These are phyloP conservation scores for Entomortierella parvispora DNA, from an alignment of 192 early-diverging fungal genomes.

Conservation along the genomic window DNA sequence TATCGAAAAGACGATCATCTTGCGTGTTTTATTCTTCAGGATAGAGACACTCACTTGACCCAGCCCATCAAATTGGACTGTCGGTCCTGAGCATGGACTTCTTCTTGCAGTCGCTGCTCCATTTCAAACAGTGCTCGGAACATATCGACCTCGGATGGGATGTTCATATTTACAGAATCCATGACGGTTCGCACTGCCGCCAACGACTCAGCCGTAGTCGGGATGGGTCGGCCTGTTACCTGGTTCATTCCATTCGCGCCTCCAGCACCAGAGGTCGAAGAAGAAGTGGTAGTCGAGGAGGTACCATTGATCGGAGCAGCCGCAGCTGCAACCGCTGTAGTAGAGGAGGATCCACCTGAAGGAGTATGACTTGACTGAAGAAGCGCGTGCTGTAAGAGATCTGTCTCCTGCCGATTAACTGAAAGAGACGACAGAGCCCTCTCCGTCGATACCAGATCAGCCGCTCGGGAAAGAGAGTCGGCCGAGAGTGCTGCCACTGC, in stretches of 20 bases:
- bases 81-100: slow-evolving; percentile 5
- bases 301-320: not conserved
- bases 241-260: too few relatives aligned
- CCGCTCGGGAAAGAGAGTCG: too few relatives aligned
- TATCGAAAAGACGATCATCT: too few relatives aligned
- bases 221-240: not conserved
- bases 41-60: slow-evolving; percentile 16
- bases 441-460: too few relatives aligned
- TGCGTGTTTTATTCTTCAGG: too few relatives aligned
- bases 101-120: slow-evolving; percentile 16
- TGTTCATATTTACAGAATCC: slow-evolving; percentile 11
- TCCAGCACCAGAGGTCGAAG: too few relatives aligned
- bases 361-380: too few relatives aligned
- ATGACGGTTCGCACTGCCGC: slow-evolving; percentile 21
- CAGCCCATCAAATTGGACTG: not conserved
- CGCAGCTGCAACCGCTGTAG: not conserved
- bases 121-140: slow-evolving; percentile 25
- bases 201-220: slow-evolving; percentile 3
- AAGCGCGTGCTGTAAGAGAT: too few relatives aligned
- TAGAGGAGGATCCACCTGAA: too few relatives aligned
- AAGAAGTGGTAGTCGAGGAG: not conserved
- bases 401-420: too few relatives aligned
- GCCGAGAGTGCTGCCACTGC: not conserved
- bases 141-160: slow-evolving; percentile 14
- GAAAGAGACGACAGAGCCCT: too few relatives aligned